Conservation (phyloP, 139 green algal species). For the Chlamydomonas incerta region DNA sequence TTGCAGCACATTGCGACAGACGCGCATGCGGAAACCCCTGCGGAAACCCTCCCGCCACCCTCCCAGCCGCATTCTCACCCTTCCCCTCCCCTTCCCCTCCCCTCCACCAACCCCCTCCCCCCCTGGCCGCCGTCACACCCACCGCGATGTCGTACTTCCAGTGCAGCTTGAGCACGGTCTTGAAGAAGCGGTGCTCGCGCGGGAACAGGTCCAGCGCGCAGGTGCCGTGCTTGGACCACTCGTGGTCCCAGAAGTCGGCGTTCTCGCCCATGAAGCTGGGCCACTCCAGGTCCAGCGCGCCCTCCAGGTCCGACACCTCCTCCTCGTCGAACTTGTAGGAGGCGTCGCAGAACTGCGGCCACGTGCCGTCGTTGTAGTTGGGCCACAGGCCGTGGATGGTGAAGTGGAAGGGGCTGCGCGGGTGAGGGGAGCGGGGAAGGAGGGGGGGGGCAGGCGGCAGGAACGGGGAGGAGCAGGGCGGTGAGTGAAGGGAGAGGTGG, state of each 20-base stretch:
- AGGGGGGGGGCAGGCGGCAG: too few relatives aligned
- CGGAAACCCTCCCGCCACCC: neutral
- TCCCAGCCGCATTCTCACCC: neutral
- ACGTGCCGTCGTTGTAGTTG: slow-evolving; percentile 70
- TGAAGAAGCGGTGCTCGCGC: slow-evolving; percentile 66
- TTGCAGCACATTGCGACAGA: too few relatives aligned
- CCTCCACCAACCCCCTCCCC: neutral
- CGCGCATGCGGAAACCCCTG: too few relatives aligned
- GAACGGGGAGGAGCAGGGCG: too few relatives aligned
- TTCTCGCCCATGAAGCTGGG: slow-evolving; percentile 36
- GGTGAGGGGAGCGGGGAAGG: too few relatives aligned
- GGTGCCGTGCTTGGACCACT: slow-evolving; percentile 78
- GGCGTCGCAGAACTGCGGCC: slow-evolving; percentile 69
- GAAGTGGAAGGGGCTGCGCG: slow-evolving; percentile 55
- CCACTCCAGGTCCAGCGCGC: slow-evolving; percentile 48
- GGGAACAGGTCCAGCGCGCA: slow-evolving; percentile 64
- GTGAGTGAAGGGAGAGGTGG: too few relatives aligned
- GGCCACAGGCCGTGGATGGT: slow-evolving; percentile 86
- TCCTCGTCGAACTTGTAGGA: slow-evolving; percentile 40
- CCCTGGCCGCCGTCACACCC: neutral
- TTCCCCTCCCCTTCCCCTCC: neutral
- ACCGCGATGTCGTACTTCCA: slow-evolving; percentile 61
- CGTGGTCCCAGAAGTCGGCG: slow-evolving; percentile 66
- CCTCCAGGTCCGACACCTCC: slow-evolving; percentile 37
- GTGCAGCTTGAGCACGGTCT: slow-evolving; percentile 61